Evolutionary conservation across 164 flowering plant species (phyloP).

Genomic region (Nelumbo lutea): DNA sequence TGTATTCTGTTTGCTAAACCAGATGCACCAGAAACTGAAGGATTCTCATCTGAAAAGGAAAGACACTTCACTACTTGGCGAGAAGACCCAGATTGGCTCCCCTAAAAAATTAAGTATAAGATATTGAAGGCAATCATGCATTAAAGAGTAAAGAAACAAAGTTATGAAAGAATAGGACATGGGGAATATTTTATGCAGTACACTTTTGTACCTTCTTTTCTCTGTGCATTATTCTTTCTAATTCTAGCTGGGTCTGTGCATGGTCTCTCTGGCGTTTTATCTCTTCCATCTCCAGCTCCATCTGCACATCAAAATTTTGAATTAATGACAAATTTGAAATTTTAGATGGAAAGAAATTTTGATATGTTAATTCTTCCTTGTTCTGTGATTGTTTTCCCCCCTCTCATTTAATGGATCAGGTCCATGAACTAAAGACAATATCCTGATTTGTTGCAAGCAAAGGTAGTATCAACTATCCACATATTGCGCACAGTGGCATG

Average conservation of each 20-base stretch:
- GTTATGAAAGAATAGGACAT: too few relatives aligned
- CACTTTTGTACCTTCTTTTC: slow-evolving; percentile 40
- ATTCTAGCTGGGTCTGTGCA: slow-evolving; percentile 63
- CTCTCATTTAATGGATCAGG: too few relatives aligned
- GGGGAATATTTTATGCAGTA: neutral
- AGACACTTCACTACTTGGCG: slow-evolving; percentile 53
- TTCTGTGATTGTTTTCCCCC: too few relatives aligned
- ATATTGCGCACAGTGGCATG: too few relatives aligned
- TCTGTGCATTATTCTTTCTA: slow-evolving; percentile 42
- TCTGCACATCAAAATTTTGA: slow-evolving; percentile 32
- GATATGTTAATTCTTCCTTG: too few relatives aligned
- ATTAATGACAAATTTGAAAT: neutral
- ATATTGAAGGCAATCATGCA: neutral
- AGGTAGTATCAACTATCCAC: too few relatives aligned
- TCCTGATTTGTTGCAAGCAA: too few relatives aligned
- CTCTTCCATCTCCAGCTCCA: slow-evolving; percentile 73
- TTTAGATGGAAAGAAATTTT: too few relatives aligned
- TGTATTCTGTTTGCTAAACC: slow-evolving; percentile 15
- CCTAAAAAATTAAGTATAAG: slow-evolving; percentile 33
- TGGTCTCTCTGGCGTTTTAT: slow-evolving; percentile 73
- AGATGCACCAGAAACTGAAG: slow-evolving; percentile 14
- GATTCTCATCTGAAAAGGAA: slow-evolving; percentile 32
- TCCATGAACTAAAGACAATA: too few relatives aligned
- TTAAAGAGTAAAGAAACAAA: neutral
- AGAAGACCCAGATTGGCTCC: slow-evolving; percentile 42